These are phyloP conservation scores for Talaromyces sp. DNA, from an alignment of 2,329 filamentous ascomycete genomes.

Conservation along the genomic window DNA sequence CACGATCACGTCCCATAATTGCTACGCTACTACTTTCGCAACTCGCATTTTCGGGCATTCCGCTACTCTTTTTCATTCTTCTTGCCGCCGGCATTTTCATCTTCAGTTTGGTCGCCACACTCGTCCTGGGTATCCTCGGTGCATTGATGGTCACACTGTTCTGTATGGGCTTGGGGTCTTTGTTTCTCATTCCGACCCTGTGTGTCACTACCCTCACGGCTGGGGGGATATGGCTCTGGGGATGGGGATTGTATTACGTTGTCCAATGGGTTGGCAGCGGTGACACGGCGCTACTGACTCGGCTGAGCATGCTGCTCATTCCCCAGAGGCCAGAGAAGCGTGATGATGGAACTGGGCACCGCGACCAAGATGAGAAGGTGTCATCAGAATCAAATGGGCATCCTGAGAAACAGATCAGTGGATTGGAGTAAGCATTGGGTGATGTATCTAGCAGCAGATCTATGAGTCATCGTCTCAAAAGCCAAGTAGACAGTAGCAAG, in stretches of 20 bases:
- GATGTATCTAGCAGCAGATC: not conserved
- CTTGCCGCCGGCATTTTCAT: slow-evolving; percentile 62
- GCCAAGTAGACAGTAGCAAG: not conserved
- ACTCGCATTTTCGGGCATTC: slow-evolving; percentile 61
- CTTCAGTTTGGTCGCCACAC: slow-evolving; percentile 59
- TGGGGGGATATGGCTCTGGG: slow-evolving; percentile 18
- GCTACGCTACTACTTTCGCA: slow-evolving; percentile 67
- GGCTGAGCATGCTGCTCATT: slow-evolving; percentile 4
- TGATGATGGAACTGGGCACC: not conserved
- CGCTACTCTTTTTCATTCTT: slow-evolving; percentile 63
- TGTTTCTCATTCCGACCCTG: slow-evolving; percentile 19
- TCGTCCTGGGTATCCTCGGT: slow-evolving; percentile 59
- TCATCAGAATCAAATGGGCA: slow-evolving; percentile 8
- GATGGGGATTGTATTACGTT: slow-evolving; percentile 15
- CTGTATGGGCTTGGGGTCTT: slow-evolving; percentile 18
- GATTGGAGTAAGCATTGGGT: not conserved
- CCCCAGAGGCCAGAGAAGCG: not conserved
- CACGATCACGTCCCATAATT: slow-evolving; percentile 62
- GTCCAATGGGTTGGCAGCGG: slow-evolving; percentile 10
- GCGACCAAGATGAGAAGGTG: not conserved
- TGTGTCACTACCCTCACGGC: slow-evolving; percentile 12
- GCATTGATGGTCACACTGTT: slow-evolving; percentile 57
- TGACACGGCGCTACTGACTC: slow-evolving; percentile 14
- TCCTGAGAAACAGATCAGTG: not conserved
- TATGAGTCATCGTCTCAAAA: not conserved